phyloP scores from a whole-genome alignment of 805 yeast genomes.

The Pichia sporocuriosa region DNA sequence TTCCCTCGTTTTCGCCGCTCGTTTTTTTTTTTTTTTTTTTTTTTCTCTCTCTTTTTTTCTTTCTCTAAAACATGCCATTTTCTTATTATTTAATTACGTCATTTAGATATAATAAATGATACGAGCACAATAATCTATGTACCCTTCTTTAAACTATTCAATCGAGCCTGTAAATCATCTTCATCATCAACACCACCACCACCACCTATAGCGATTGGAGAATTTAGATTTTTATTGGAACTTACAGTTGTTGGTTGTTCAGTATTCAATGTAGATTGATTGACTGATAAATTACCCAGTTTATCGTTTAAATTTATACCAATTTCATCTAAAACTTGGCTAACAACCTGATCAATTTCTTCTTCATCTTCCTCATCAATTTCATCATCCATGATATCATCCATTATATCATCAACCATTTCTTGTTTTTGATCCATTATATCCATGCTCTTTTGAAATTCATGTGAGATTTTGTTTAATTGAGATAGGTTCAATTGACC shows the following conservation, averaged over 20 bases:
- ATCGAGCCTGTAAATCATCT: constrained; percentile 83
- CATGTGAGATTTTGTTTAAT: constrained; percentile 84
- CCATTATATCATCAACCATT: constrained; percentile 97
- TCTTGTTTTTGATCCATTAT: constrained; percentile 98
- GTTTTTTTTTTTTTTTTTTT: too few relatives aligned
- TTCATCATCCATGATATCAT: constrained; percentile 91
- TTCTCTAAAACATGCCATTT: too few relatives aligned
- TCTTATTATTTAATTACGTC: too few relatives aligned
- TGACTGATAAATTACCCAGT: constrained; percentile 25
- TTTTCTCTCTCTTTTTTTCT: too few relatives aligned
- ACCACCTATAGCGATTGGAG: constrained; percentile 12
- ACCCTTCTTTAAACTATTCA: constrained; percentile 67
- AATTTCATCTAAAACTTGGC: constrained; percentile 89
- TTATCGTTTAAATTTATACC: constrained; percentile 72
- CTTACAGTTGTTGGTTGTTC: too few relatives aligned
- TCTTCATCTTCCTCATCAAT: constrained; percentile 73
- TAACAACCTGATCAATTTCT: constrained; percentile 85
- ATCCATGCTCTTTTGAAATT: constrained; percentile 89
- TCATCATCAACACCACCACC: constrained; percentile 43
- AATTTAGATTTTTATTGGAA: too few relatives aligned
- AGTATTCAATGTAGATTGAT: too few relatives aligned
- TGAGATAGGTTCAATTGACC: constrained; percentile 82
- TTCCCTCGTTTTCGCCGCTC: too few relatives aligned
- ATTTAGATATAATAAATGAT: too few relatives aligned
- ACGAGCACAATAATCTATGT: background rate